Evolutionary conservation across 2,329 filamentous ascomycete species (phyloP), one percentile per base, ranked within the genome.

Genomic region (Neopestalotiopsis sp.): DNA sequence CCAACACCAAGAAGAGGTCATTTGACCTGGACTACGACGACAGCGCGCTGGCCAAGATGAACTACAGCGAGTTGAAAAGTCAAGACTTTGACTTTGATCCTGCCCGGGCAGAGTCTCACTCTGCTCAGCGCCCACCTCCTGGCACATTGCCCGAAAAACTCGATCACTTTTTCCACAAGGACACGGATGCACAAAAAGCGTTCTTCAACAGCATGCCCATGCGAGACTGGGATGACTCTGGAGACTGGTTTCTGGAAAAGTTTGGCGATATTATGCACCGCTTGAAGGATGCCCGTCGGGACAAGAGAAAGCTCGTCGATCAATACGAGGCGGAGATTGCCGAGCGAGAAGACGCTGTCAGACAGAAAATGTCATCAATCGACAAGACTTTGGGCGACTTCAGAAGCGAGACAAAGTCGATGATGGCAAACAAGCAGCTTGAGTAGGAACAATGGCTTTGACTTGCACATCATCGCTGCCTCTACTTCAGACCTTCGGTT

Each of bases 61-160:
- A 81, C 58, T 90, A 85, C 75, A 72, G 81, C 2, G 81, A 86
- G 38, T 79, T 90, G 13, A 82, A 80, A 65, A 78, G 80, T 2
- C 85, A 90, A 72, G 81, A 83, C 0, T 90, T 90, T 71, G 88
- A 90, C 74, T 84, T 85, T 69, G 87, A 89, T 71, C 88, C 88
- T 3, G 81, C 86, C 61, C 82, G 83, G 66, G 81, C 81, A n/a
- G 78, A 82, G 67, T 76, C 73, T 62, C 79, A 73, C 49, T 77
- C 76, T 76, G 78, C 70, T 71, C 79, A 74, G 67, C 79, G 73
- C 70, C 80, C 74, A 70, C 77, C 73, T 70, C 75, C 79, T 68
- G 81, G 81, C 45, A 82, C 83, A 34, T 76, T 89, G 5, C 78
- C 82, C 7, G 81, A 85, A 10, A 86, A 85, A 70, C 80, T 90